Percentiles rank a stretch among this genome's conserved stretches.
These are phyloP conservation scores for Penicillium roqueforti DNA, from an alignment of 495 filamentous ascomycete species.

Conservation along the genomic window DNA sequence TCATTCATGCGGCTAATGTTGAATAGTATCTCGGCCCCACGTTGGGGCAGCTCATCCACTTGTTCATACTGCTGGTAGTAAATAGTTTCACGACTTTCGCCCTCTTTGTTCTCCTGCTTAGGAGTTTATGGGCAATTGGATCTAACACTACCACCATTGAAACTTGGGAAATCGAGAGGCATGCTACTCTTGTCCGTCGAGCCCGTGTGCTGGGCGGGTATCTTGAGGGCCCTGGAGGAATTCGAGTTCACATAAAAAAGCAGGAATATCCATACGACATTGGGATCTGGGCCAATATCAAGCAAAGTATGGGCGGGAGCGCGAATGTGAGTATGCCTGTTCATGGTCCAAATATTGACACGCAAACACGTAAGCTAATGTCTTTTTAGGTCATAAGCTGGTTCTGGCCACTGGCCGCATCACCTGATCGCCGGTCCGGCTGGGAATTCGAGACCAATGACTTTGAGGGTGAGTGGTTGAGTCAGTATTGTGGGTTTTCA, in stretches of 20 bases:
- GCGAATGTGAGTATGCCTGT: slow-evolving; percentile 31
- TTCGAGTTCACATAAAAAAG: slow-evolving; percentile 49
- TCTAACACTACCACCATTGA: slow-evolving; percentile 83
- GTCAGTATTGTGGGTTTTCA: not conserved
- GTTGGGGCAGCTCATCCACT: slow-evolving; percentile 53
- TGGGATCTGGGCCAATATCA: slow-evolving; percentile 76
- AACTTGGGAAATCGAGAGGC: slow-evolving; percentile 85
- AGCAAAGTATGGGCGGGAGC: slow-evolving; percentile 67
- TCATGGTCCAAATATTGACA: not conserved
- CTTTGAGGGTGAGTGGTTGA: slow-evolving; percentile 62
- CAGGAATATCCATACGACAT: slow-evolving; percentile 93
- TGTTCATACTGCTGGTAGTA: slow-evolving; percentile 60
- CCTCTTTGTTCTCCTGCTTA: slow-evolving; percentile 59
- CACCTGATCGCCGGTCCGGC: slow-evolving; percentile 52
- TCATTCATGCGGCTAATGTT: slow-evolving; percentile 9
- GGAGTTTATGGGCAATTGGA: slow-evolving; percentile 53
- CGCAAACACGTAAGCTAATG: not conserved
- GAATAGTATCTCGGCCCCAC: slow-evolving; percentile 72
- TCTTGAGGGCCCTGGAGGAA: slow-evolving; percentile 58
- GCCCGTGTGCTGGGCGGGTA: slow-evolving; percentile 54
- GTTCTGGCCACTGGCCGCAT: slow-evolving; percentile 61
- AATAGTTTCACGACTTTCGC: slow-evolving; percentile 62
- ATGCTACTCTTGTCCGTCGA: slow-evolving; percentile 66
- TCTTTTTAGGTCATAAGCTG: slow-evolving; percentile 47
- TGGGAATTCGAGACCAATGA: slow-evolving; percentile 77